Evolutionary conservation across 23 red algal genomes (phyloP).

Genomic region (Agarophyton chilense): DNA sequence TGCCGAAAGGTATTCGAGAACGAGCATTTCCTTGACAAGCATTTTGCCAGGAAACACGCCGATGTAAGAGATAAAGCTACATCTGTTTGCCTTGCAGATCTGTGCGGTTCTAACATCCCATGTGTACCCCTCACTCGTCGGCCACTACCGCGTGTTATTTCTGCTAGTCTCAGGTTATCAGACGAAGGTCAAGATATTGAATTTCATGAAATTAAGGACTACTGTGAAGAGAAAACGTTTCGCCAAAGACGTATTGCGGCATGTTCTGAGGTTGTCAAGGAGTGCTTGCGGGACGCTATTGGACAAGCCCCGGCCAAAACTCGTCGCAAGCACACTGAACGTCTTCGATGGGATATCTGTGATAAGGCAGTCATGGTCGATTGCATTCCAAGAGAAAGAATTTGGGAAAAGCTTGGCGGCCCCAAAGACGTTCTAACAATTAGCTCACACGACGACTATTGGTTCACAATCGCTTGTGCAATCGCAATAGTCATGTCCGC

Average conservation of each 20-base stretch:
- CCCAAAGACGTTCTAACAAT: neutral
- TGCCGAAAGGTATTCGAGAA: slow-evolving; percentile 52
- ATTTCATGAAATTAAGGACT: slow-evolving; percentile 17
- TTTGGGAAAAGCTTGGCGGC: neutral
- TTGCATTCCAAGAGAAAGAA: slow-evolving; percentile 35
- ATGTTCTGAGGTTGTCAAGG: slow-evolving; percentile 12
- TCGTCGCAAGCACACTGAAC: slow-evolving; percentile 20
- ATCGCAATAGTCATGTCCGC: neutral
- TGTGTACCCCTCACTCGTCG: slow-evolving; percentile 21
- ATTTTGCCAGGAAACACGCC: slow-evolving; percentile 55
- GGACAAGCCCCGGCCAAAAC: neutral
- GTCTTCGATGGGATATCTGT: slow-evolving; percentile 47
- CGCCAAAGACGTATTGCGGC: slow-evolving; percentile 14
- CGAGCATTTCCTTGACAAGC: slow-evolving; percentile 67
- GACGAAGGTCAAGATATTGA: neutral
- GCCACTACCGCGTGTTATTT: slow-evolving; percentile 21
- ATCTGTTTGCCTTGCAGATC: slow-evolving; percentile 52
- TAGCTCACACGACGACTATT: neutral
- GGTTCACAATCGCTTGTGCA: neutral
- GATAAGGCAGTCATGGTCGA: slow-evolving; percentile 42
- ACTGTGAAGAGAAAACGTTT: slow-evolving; percentile 23
- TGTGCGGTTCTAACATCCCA: slow-evolving; percentile 47
- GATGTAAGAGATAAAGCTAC: slow-evolving; percentile 22
- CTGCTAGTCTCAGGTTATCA: neutral
- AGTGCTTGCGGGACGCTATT: slow-evolving; percentile 10